Evolutionary conservation across 2,329 filamentous ascomycete species (phyloP), one percentile per base, ranked within the genome.

Genomic region (Neofusicoccum umdonicola): DNA sequence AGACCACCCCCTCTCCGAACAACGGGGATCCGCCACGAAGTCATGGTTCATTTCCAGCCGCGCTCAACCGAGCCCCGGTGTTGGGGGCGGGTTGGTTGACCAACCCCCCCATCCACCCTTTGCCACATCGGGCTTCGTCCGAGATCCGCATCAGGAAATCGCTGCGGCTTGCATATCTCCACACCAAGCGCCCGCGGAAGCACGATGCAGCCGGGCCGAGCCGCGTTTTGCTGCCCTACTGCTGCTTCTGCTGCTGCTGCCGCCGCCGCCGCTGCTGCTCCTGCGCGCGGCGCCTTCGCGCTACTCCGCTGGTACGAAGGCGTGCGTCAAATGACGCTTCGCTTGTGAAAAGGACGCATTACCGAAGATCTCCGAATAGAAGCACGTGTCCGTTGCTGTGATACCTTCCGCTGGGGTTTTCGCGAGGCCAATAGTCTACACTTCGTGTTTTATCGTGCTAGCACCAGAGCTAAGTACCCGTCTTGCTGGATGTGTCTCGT

Each of bases 201-300:
- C 39, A n/a, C 17, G 27, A 44, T 34, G 39, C 54, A 57, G 39
- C 54, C 54, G 54, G 54, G 39, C 54, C 54, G 54, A 34, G 54
- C 39, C 41, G 27, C 27, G 4, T 31, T 31, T 31, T 7, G 27
- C 27, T 31, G 54, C 52, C 42, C 45, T 39, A n/a, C 50, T 52
- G 50, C 50, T n/a, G 34, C 50, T 9, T 13, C 34, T 34, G 19
- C 34, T 22, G 19, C 19, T 22, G 19, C 19, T 22, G 19, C 19
- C 2, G 19, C 19, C 19, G 19, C 19, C 19, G 19, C 50, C 35
- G 50, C 50, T n/a, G 34, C 50, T 11, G 19, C 34, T 34, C 19
- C 34, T n/a, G 19, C 34, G 19, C 27, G 27, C 27, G 5, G 27
- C 27, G 27, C 27, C 27, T 31, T 31, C 27, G 27, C 27, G 27